phyloP scores from a whole-genome alignment of 2,329 filamentous ascomycete genomes.

The Fusarium equiseti region DNA sequence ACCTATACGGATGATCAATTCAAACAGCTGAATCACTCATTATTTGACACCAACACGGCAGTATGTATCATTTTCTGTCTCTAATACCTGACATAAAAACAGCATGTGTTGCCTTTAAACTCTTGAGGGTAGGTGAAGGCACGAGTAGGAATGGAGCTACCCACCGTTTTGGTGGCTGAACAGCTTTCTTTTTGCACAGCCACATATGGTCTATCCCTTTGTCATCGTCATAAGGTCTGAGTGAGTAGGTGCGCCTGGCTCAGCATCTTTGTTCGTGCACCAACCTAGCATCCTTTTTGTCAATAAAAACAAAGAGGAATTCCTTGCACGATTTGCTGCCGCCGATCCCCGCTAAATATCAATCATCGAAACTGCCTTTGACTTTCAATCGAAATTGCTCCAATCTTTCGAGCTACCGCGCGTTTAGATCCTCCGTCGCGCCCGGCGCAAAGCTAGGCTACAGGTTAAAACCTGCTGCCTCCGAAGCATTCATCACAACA shows the following conservation, averaged over 20 bases:
- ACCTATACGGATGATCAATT: background rate
- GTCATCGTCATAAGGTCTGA: conserved; percentile 45
- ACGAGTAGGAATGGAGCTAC: background rate
- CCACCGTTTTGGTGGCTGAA: background rate
- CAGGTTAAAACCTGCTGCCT: conserved; percentile 34
- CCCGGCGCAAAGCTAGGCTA: conserved; percentile 35
- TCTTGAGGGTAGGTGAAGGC: background rate
- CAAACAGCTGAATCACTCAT: background rate
- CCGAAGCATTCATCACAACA: background rate
- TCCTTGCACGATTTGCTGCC: background rate
- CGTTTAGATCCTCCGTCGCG: conserved; percentile 11
- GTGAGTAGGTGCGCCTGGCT: conserved; percentile 4
- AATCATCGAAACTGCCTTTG: conserved; percentile 5
- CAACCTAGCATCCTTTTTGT: conserved; percentile 29
- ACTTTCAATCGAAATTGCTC: background rate
- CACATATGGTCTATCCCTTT: conserved; percentile 42
- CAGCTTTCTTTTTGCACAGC: conserved; percentile 19
- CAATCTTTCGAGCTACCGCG: conserved; percentile 3
- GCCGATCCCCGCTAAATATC: background rate
- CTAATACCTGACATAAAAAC: background rate
- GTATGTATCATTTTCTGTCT: background rate
- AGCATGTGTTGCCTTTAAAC: background rate
- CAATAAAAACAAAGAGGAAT: conserved; percentile 29
- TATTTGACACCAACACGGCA: background rate
- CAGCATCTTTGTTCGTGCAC: conserved; percentile 33